phyloP scores from a whole-genome alignment of 345 rosid species.

The Dimocarpus longan region DNA sequence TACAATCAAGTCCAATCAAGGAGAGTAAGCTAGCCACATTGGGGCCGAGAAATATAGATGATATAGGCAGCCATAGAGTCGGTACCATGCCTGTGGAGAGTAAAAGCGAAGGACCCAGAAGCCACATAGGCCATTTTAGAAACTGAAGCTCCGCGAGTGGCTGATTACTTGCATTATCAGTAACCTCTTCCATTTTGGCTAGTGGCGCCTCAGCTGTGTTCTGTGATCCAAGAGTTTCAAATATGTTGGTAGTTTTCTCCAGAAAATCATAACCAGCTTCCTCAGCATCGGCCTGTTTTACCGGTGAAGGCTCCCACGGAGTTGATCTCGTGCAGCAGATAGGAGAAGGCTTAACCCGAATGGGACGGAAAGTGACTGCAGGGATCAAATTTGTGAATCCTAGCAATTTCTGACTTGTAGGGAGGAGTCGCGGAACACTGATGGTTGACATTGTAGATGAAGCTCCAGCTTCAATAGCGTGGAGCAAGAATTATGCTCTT shows the following conservation, averaged over 20 bases:
- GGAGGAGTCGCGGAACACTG: constrained; percentile 26
- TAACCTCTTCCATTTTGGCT: constrained; percentile 25
- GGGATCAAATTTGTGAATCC: constrained; percentile 23
- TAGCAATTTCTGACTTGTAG: constrained; percentile 35
- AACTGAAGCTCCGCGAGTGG: constrained; percentile 43
- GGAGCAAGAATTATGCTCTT: constrained; percentile 8
- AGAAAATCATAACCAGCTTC: constrained; percentile 45
- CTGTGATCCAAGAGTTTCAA: constrained; percentile 54
- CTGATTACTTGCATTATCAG: constrained; percentile 29
- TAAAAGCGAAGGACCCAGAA: constrained; percentile 82
- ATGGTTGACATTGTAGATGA: constrained; percentile 33
- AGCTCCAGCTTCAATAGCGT: constrained; percentile 32
- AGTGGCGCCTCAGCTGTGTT: constrained; percentile 37
- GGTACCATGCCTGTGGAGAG: constrained; percentile 89
- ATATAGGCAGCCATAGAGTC: constrained; percentile 83
- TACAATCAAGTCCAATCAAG: constrained; percentile 82
- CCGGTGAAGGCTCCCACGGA: constrained; percentile 68
- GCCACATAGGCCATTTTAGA: constrained; percentile 89
- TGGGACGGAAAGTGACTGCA: constrained; percentile 17
- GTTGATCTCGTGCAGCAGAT: constrained; percentile 56
- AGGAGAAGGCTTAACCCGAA: constrained; percentile 24
- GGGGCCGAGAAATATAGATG: constrained; percentile 87
- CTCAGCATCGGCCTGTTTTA: constrained; percentile 46
- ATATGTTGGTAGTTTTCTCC: constrained; percentile 49
- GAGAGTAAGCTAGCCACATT: constrained; percentile 85